Percentiles rank a stretch among this genome's conserved stretches.
These are phyloP conservation scores for Raphanus sativus DNA, from an alignment of 345 rosid genomes.

Conservation along the genomic window DNA sequence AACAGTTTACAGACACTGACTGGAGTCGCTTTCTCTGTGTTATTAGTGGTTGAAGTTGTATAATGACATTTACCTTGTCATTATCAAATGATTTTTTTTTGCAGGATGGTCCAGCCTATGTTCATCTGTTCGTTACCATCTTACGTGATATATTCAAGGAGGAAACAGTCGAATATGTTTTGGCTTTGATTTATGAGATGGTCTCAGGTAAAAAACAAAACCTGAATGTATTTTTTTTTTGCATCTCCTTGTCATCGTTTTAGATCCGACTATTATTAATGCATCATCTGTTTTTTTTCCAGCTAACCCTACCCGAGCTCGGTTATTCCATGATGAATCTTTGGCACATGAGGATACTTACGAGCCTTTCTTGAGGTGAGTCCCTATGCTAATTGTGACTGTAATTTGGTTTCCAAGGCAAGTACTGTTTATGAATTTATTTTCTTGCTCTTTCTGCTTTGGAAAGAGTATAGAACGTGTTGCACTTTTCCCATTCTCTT, in stretches of 20 bases:
- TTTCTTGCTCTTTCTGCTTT: slow-evolving; percentile 1
- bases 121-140: slow-evolving; percentile 81
- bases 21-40: background rate
- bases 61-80: background rate
- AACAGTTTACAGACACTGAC: background rate
- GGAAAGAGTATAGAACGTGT: background rate
- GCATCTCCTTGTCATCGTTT: background rate
- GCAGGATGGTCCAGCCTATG: slow-evolving; percentile 96
- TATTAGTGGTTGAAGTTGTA: background rate
- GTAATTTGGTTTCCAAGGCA: background rate
- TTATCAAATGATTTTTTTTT: slow-evolving; percentile 27
- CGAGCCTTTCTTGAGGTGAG: slow-evolving; percentile 95
- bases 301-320: slow-evolving; percentile 91
- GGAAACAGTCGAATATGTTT: slow-evolving; percentile 96
- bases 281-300: slow-evolving; percentile 43
- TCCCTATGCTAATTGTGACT: slow-evolving; percentile 25
- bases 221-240: background rate
- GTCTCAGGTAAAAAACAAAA: slow-evolving; percentile 56
- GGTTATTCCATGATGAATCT: slow-evolving; percentile 84
- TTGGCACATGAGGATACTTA: slow-evolving; percentile 75
- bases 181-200: slow-evolving; percentile 93
- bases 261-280: slow-evolving; percentile 22
- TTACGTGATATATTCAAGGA: slow-evolving; percentile 86
- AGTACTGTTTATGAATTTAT: background rate
- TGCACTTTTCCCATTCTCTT: background rate